A percentile compares a stretch with the other conserved stretches of the same genome.
These are phyloP conservation scores for Fonsecaea monophora DNA, from an alignment of 2,329 filamentous ascomycete genomes.

Conservation along the genomic window DNA sequence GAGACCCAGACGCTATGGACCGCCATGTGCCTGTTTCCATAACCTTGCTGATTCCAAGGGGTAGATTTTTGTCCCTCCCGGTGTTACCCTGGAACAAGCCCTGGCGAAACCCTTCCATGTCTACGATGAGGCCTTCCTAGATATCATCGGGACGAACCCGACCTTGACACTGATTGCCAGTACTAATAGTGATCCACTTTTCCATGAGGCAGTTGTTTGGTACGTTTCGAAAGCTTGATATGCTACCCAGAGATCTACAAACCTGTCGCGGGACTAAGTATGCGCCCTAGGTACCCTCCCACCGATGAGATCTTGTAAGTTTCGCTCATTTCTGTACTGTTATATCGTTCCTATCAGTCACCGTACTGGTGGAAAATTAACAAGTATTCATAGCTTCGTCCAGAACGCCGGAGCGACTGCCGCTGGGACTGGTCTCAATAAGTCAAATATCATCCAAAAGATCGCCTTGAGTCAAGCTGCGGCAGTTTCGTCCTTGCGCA, in stretches of 20 bases:
- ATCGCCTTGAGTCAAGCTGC: conserved; percentile 55
- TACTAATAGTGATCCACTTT: conserved; percentile 55
- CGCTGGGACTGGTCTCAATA: conserved; percentile 59
- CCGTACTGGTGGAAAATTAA: background rate
- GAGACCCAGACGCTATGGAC: conserved; percentile 15
- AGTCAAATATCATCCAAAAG: conserved; percentile 60
- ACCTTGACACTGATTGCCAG: conserved; percentile 59
- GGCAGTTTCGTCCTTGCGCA: conserved; percentile 47
- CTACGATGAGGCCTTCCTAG: conserved; percentile 60
- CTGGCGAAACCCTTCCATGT: conserved; percentile 50
- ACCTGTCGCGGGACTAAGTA: too few species aligned
- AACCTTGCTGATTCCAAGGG: background rate
- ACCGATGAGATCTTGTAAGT: conserved; percentile 41
- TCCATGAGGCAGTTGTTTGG: conserved; percentile 65
- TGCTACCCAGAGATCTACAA: background rate
- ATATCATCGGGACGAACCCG: conserved; percentile 58
- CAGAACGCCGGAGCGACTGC: conserved; percentile 58
- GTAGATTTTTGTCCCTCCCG: conserved; percentile 55
- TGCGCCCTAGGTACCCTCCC: conserved; percentile 44
- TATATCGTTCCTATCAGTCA: background rate
- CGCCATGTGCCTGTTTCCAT: background rate
- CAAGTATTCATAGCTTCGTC: conserved; percentile 48
- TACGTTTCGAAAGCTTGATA: conserved; percentile 40
- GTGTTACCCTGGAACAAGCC: conserved; percentile 48
- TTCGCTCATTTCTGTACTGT: background rate